phyloP scores from a whole-genome alignment of 75 land plant genomes.

The Pseudotsuga menziesii region DNA sequence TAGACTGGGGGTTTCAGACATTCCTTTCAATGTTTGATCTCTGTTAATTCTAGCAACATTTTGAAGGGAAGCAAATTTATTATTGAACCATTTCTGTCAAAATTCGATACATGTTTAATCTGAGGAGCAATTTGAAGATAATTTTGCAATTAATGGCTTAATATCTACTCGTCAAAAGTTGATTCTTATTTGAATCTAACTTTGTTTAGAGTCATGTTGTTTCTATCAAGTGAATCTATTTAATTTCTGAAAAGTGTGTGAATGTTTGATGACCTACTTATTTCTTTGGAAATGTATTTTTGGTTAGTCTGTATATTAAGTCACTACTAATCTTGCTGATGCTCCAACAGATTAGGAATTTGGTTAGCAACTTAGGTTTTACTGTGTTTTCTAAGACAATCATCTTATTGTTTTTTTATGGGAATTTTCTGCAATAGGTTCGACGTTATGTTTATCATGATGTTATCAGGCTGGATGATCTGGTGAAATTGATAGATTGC shows the following conservation, averaged over 20 bases:
- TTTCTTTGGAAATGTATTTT: neutral
- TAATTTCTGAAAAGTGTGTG: neutral
- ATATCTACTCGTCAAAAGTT: neutral
- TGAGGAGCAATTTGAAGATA: neutral
- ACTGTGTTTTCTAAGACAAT: neutral
- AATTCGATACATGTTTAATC: neutral
- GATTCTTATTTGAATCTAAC: neutral
- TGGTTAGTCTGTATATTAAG: neutral
- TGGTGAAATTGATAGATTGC: neutral
- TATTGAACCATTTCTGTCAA: neutral
- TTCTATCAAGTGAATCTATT: neutral
- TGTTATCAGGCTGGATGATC: neutral
- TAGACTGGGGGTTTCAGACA: neutral
- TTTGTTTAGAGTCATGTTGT: neutral
- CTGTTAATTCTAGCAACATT: neutral
- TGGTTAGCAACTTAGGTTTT: neutral
- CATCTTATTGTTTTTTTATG: neutral
- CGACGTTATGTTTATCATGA: neutral
- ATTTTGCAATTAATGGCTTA: neutral
- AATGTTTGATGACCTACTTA: neutral
- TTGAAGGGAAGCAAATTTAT: too few species aligned
- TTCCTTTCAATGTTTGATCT: neutral
- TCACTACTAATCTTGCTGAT: too few species aligned
- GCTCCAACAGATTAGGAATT: neutral
- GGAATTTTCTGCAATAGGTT: conserved; percentile 4